A percentile compares a stretch with the other conserved stretches of the same genome.
Conservation (phyloP, 495 filamentous ascomycete genomes). For the Pyrenopolyporus hunteri region DNA sequence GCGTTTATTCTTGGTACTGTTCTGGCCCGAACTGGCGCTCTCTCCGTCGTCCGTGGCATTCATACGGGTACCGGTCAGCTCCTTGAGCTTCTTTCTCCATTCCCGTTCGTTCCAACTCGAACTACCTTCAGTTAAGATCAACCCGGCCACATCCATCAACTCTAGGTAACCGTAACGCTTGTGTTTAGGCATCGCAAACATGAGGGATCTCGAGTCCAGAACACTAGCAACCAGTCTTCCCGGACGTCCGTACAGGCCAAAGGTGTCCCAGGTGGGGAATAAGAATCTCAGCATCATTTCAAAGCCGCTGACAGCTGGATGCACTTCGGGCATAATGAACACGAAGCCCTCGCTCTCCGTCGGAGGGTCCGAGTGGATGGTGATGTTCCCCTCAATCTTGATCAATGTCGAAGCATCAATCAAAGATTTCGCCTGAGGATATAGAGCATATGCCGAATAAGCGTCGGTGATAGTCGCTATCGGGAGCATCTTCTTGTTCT, state of each 20-base stretch:
- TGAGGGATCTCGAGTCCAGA: conserved; percentile 83
- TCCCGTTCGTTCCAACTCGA: conserved; percentile 83
- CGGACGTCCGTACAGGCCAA: conserved; percentile 89
- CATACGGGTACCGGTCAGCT: conserved; percentile 84
- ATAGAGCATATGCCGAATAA: conserved; percentile 92
- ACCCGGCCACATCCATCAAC: conserved; percentile 76
- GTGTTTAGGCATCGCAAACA: conserved; percentile 97
- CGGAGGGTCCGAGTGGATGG: conserved; percentile 75
- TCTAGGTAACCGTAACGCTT: conserved; percentile 91
- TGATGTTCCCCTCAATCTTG: conserved; percentile 91
- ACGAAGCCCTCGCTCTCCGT: conserved; percentile 88
- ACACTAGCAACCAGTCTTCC: conserved; percentile 85
- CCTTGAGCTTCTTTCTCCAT: conserved; percentile 89
- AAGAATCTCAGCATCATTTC: conserved; percentile 96
- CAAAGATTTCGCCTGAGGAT: conserved; percentile 88
- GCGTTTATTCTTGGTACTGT: conserved; percentile 65
- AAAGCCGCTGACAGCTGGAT: conserved; percentile 88
- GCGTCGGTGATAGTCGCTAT: conserved; percentile 91
- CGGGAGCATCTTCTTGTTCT: conserved; percentile 87
- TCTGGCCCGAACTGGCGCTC: conserved; percentile 61
- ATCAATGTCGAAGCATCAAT: conserved; percentile 94
- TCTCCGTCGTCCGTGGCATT: conserved; percentile 54
- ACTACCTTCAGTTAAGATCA: conserved; percentile 80
- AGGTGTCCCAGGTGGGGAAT: conserved; percentile 93
- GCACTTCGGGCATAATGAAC: conserved; percentile 96